Conservation (phyloP, 2,329 filamentous ascomycete genomes). For the Tolypocladium inflatum region DNA sequence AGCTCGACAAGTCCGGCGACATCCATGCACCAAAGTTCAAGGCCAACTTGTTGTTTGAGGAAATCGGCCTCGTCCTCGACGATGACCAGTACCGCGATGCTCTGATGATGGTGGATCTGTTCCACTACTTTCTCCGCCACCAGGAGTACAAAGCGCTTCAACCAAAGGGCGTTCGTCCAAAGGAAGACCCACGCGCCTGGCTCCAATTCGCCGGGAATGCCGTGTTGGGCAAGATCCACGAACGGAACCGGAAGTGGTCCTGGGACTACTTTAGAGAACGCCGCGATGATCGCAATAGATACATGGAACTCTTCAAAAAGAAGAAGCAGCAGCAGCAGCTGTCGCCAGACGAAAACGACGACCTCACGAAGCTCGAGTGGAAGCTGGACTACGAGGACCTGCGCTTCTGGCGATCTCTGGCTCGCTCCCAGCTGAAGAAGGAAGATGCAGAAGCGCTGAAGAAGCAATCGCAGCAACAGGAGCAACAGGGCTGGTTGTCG, state of each 20-base stretch:
- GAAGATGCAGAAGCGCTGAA: conserved; percentile 88
- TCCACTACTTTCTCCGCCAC: conserved; percentile 96
- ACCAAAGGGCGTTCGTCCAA: conserved; percentile 70
- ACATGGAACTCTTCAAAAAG: conserved; percentile 95
- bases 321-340: conserved; percentile 69
- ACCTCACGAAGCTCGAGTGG: conserved; percentile 68
- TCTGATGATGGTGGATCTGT: conserved; percentile 95
- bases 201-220: conserved; percentile 83
- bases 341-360: conserved; percentile 58
- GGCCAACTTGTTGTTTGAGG: conserved; percentile 85
- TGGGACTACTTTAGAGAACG: conserved; percentile 94
- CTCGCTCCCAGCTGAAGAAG: conserved; percentile 88
- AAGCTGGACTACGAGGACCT: conserved; percentile 92
- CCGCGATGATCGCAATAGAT: conserved; percentile 76
- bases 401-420: conserved; percentile 92
- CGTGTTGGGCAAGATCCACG: conserved; percentile 87
- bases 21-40: conserved; percentile 76
- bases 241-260: conserved; percentile 84
- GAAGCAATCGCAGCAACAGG: conserved; percentile 39
- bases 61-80: conserved; percentile 95
- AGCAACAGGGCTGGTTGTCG: conserved; percentile 78
- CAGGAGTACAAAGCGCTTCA: conserved; percentile 94
- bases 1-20: conserved; percentile 87
- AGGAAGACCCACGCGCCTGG: conserved; percentile 89
- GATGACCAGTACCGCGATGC: conserved; percentile 96